Conservation (phyloP, 1,139 yeast genomes). For the Saccharomyces hybrid region DNA sequence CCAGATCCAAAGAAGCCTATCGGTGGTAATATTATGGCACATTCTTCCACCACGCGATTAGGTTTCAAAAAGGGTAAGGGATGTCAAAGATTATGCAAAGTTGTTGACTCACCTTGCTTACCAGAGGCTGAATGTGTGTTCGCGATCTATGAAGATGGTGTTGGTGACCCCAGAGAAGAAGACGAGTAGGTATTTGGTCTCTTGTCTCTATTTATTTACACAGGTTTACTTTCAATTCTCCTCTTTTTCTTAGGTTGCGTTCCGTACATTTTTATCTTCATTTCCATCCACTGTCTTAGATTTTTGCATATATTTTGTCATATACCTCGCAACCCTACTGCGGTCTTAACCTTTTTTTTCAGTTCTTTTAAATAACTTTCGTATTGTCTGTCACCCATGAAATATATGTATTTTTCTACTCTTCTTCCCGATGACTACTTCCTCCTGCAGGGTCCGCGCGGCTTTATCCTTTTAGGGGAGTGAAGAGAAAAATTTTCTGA, state of each 20-base stretch:
- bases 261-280: background rate
- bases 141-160: conserved; percentile 94
- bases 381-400: background rate
- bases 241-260: background rate
- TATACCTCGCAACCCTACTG: background rate
- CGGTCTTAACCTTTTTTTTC: background rate
- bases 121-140: conserved; percentile 94
- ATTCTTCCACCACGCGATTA: conserved; percentile 87
- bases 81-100: conserved; percentile 87
- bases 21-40: conserved; percentile 98
- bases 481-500: background rate
- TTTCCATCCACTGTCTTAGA: background rate
- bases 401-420: background rate
- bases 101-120: conserved; percentile 85
- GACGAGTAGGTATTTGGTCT: conserved; percentile 36
- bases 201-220: background rate
- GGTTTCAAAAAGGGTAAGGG: conserved; percentile 86
- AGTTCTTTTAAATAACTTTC: background rate
- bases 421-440: background rate
- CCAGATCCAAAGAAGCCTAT: conserved; percentile 99
- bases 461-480: conserved; percentile 1
- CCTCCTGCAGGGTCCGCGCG: background rate
- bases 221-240: background rate
- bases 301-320: background rate
- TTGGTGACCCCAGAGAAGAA: conserved; percentile 88